Evolutionary conservation across 2,329 filamentous ascomycete genomes (phyloP).

Genomic region (Claviceps humidiphila): DNA sequence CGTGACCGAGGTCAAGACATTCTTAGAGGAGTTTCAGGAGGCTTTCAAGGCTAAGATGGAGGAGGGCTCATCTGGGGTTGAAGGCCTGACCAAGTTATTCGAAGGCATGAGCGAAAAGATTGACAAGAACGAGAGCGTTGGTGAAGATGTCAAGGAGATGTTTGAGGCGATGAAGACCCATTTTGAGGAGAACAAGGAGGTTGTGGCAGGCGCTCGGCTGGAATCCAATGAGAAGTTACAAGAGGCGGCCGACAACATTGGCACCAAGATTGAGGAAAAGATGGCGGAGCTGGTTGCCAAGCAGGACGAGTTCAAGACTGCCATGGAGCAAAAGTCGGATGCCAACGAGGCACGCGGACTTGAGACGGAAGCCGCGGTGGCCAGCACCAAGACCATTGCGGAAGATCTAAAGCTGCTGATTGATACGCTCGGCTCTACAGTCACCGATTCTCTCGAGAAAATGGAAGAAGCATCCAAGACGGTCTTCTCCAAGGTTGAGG

Average conservation of each 20-base stretch:
- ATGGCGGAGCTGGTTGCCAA: conserved; percentile 70
- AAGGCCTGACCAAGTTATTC: conserved; percentile 57
- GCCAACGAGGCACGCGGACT: conserved; percentile 60
- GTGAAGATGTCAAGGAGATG: conserved; percentile 56
- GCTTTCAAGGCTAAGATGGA: conserved; percentile 65
- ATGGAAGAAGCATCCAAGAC: conserved; percentile 79
- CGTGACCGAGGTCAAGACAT: conserved; percentile 63
- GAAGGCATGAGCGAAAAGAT: conserved; percentile 53
- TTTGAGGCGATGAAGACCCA: conserved; percentile 67
- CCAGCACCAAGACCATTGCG: conserved; percentile 62
- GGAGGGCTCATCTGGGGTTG: conserved; percentile 58
- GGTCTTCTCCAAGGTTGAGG: conserved; percentile 70
- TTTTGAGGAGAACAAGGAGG: conserved; percentile 73
- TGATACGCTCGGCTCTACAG: conserved; percentile 67
- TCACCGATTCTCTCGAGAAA: conserved; percentile 74
- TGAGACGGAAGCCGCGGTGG: conserved; percentile 60
- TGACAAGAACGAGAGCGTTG: conserved; percentile 40
- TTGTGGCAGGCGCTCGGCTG: conserved; percentile 69
- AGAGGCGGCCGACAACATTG: conserved; percentile 39
- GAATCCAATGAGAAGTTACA: conserved; percentile 70
- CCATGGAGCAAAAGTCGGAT: conserved; percentile 60
- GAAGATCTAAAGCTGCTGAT: conserved; percentile 81
- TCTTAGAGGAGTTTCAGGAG: conserved; percentile 66
- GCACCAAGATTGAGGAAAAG: conserved; percentile 46
- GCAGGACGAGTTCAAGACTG: conserved; percentile 71